Base-by-base conservation (phyloP, 73 alveolate species). In the Symbiodinium pilosum region DNA sequence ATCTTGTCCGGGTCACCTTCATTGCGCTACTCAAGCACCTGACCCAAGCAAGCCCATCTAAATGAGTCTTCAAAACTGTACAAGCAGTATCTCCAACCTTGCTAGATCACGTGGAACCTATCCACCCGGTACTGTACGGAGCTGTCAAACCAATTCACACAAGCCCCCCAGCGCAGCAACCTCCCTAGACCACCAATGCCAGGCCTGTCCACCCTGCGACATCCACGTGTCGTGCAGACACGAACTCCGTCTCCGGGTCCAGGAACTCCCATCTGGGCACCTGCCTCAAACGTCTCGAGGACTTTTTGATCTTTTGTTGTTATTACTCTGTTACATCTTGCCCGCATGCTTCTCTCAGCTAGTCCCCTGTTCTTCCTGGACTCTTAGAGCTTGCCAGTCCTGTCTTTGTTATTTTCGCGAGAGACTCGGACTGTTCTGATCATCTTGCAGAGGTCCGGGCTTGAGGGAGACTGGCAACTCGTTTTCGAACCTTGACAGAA, bases 171-270 rank as follows among this genome's bases (percentile, higher is more conserved):
- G 75, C 24, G 24, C 75, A 24, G 24, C 75, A 54, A 54, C 24
- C n/a, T 24, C 39, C 83, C 39, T 68, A 68, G 30, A 21, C 83
- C 39, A 14, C 21, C 6, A 47, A 47, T 14, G 6, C 59, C 59
- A 38, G 81, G 41, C 95, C 95, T 9, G 86, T 59, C 95, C 95
- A 88, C 44, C 98, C 98, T 9, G 98, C 98, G 16, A 41, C 89
- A 43, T 92, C 98, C 92, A 92, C 98, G 43, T 92, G 98, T 24
- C 98, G 88, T 47, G 98, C 98, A 43, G 98, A 92, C 34, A 73
- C 91, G 81, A 92, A 92, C 98, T 92, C 81, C 43, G 91, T 92
- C 98, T 92, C 98, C 26, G 98, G 98, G 98, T 92, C 98, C 83
- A 92, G 83, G 91, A 73, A 92, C 34, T 16, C 52, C 98, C 98